These are phyloP conservation scores for Phyllosticta citrichinensis DNA, from an alignment of 2,329 filamentous ascomycete genomes.

Conservation along the genomic window DNA sequence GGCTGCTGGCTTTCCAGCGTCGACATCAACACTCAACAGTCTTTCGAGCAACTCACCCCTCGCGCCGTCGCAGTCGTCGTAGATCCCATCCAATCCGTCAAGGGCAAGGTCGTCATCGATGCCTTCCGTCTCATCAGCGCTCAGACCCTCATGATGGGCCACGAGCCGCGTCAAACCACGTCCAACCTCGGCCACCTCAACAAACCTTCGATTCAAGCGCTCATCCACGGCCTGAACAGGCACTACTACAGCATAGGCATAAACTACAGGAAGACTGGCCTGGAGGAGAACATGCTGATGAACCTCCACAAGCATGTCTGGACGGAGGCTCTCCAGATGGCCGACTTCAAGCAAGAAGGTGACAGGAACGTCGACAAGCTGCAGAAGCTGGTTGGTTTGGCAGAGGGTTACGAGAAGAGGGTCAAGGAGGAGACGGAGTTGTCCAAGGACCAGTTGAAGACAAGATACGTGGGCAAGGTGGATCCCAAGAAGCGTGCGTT, in stretches of 20 bases:
- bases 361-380: constrained; percentile 79
- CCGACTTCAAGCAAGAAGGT: constrained; percentile 81
- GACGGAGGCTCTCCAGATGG: constrained; percentile 96
- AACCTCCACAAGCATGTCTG: constrained; percentile 99
- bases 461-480: constrained; percentile 95
- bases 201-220: constrained; percentile 98
- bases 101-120: constrained; percentile 98
- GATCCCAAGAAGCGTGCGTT: constrained; percentile 88
- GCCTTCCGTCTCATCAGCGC: constrained; percentile 98
- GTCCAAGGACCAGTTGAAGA: constrained; percentile 96
- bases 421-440: constrained; percentile 98
- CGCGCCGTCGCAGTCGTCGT: constrained; percentile 96
- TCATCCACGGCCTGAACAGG: constrained; percentile 94
- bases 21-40: constrained; percentile 99
- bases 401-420: constrained; percentile 95
- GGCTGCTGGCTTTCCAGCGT: constrained; percentile 98
- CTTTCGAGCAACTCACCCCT: constrained; percentile 96
- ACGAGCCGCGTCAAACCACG: constrained; percentile 94
- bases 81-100: constrained; percentile 97
- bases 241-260: constrained; percentile 99
- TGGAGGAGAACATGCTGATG: constrained; percentile 99
- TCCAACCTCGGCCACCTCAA: constrained; percentile 97
- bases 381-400: constrained; percentile 73
- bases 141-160: constrained; percentile 93
- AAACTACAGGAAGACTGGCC: constrained; percentile 92